These are phyloP conservation scores for Penicillium ochrochloron DNA, from an alignment of 495 filamentous ascomycete species.

Conservation along the genomic window DNA sequence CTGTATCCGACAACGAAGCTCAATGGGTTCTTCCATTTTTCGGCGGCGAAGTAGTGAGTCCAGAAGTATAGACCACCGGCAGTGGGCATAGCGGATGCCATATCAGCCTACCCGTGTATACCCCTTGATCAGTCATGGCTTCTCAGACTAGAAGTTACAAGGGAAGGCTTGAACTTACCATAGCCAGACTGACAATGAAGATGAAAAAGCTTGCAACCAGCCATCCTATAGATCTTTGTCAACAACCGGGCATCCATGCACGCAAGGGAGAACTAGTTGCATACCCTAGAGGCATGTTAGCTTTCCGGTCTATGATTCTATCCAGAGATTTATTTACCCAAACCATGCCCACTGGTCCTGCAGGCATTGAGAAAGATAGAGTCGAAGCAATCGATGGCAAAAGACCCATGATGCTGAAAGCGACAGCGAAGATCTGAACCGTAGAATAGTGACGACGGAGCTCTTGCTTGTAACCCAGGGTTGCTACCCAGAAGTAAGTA, in stretches of 20 bases:
- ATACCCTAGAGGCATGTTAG: conserved; percentile 34
- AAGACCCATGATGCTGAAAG: conserved; percentile 75
- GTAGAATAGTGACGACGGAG: conserved; percentile 67
- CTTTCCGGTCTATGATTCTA: not conserved
- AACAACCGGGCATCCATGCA: conserved; percentile 1
- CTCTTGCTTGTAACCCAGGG: conserved; percentile 73
- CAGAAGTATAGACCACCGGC: conserved; percentile 72
- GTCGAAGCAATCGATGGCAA: conserved; percentile 73
- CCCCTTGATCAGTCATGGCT: not conserved
- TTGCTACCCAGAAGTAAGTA: conserved; percentile 22
- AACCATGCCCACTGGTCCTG: conserved; percentile 71
- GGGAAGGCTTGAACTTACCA: conserved; percentile 43
- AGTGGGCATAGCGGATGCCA: conserved; percentile 72
- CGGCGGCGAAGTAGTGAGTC: conserved; percentile 69
- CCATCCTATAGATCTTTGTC: conserved; percentile 53
- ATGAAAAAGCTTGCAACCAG: conserved; percentile 65
- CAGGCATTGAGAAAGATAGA: conserved; percentile 66
- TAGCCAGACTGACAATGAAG: conserved; percentile 67
- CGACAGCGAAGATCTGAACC: conserved; percentile 71
- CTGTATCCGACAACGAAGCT: conserved; percentile 75
- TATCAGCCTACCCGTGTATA: conserved; percentile 53
- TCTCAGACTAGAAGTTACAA: not conserved
- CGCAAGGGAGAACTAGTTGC: not conserved
- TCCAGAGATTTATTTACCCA: conserved; percentile 49
- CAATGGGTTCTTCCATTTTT: conserved; percentile 63